These are phyloP conservation scores for Paradendryphiella salina DNA, from an alignment of 2,329 filamentous ascomycete species.

Conservation along the genomic window DNA sequence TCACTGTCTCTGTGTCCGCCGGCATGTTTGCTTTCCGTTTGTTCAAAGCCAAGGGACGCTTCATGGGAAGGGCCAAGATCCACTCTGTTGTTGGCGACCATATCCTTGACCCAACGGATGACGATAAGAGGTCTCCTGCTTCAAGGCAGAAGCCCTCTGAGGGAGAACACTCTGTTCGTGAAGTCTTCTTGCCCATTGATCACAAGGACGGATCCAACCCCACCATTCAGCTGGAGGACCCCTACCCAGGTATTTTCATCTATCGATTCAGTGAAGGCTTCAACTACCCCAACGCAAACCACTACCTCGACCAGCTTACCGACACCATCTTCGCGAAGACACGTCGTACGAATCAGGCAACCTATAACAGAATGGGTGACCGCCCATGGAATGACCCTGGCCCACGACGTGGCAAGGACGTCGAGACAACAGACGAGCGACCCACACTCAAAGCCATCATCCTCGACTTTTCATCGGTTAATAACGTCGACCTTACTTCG, in stretches of 20 bases:
- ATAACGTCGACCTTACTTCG: constrained; percentile 91
- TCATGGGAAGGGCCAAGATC: constrained; percentile 81
- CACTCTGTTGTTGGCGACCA: constrained; percentile 85
- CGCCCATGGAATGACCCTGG: constrained; percentile 96
- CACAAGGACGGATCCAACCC: constrained; percentile 91
- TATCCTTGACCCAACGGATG: constrained; percentile 54
- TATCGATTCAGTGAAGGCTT: constrained; percentile 96
- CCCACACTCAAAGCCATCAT: constrained; percentile 85
- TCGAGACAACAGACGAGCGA: constrained; percentile 51
- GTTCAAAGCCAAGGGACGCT: constrained; percentile 78
- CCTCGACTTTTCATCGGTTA: constrained; percentile 90
- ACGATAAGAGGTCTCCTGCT: constrained; percentile 25
- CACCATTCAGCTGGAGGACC: constrained; percentile 72
- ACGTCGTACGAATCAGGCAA: constrained; percentile 72
- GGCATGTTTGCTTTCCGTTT: constrained; percentile 81
- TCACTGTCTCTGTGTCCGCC: constrained; percentile 75
- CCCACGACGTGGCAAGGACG: constrained; percentile 61
- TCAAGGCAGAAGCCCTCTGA: constrained; percentile 28
- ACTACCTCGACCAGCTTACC: constrained; percentile 73
- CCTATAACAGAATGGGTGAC: constrained; percentile 64
- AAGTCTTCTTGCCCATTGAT: constrained; percentile 84
- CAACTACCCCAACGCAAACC: constrained; percentile 93
- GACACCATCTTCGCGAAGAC: constrained; percentile 61
- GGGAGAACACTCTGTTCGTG: constrained; percentile 60
- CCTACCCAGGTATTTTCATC: constrained; percentile 93